These are phyloP conservation scores for Albophoma yamanashiensis DNA, from an alignment of 2,329 filamentous ascomycete species.

Conservation along the genomic window DNA sequence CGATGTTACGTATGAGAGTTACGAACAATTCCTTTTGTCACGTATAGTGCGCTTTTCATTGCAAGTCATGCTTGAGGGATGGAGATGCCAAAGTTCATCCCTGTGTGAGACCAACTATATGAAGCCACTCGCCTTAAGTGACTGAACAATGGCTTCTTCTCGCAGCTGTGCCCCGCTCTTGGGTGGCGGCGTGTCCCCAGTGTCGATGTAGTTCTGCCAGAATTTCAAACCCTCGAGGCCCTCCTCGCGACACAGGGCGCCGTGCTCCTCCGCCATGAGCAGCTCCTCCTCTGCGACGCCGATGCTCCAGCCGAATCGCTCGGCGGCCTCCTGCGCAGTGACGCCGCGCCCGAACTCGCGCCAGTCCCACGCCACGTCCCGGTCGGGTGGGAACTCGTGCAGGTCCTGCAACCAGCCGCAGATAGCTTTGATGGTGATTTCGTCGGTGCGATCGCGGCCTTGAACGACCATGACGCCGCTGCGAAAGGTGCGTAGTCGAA, in stretches of 20 bases:
- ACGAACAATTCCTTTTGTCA: background rate
- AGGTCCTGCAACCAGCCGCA: constrained; percentile 68
- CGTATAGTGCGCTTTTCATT: background rate
- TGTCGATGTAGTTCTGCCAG: constrained; percentile 71
- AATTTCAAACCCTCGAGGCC: constrained; percentile 84
- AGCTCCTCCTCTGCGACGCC: constrained; percentile 92
- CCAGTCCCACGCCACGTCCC: constrained; percentile 67
- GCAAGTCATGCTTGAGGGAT: background rate
- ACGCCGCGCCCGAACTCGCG: constrained; percentile 69
- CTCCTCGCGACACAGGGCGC: constrained; percentile 81
- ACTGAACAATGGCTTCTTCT: constrained; percentile 29
- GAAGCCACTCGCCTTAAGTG: constrained; percentile 32
- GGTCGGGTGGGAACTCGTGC: constrained; percentile 52
- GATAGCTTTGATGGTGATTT: constrained; percentile 72
- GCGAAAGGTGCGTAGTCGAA: constrained; percentile 80
- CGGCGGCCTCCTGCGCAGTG: constrained; percentile 80
- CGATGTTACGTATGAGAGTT: background rate
- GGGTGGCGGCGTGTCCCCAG: constrained; percentile 24
- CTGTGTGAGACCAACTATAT: constrained; percentile 7
- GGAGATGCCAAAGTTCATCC: background rate
- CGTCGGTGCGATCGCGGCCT: constrained; percentile 76
- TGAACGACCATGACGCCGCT: constrained; percentile 94
- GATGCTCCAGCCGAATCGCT: constrained; percentile 92
- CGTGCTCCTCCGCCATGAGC: constrained; percentile 92
- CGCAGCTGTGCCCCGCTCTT: constrained; percentile 18